Evolutionary conservation across 805 yeast genomes (phyloP).

Genomic region (Saccharomyces mikatae): DNA sequence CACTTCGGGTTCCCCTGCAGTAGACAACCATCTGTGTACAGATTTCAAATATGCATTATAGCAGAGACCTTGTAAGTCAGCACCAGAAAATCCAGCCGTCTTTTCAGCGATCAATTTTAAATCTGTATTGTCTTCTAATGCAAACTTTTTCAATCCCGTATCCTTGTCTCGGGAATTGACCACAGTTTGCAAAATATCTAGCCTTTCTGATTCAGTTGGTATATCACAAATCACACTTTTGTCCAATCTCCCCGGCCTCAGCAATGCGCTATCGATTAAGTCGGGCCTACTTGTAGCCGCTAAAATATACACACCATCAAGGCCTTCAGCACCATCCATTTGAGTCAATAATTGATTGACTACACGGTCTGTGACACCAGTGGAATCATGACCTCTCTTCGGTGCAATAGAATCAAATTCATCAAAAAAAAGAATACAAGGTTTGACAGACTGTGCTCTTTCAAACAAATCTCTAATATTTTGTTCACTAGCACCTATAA

Average conservation of each 20-base stretch:
- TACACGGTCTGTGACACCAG: slow-evolving; percentile 96
- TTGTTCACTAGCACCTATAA: slow-evolving; percentile 96
- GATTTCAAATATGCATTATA: slow-evolving; percentile 88
- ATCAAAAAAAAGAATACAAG: slow-evolving; percentile 87
- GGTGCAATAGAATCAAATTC: slow-evolving; percentile 97
- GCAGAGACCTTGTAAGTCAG: slow-evolving; percentile 86
- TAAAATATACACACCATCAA: slow-evolving; percentile 91
- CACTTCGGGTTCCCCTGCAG: slow-evolving; percentile 13
- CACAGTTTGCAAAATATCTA: slow-evolving; percentile 49
- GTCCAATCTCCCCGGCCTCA: slow-evolving; percentile 94
- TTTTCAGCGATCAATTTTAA: slow-evolving; percentile 45
- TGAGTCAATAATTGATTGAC: slow-evolving; percentile 95
- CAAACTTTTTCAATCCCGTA: slow-evolving; percentile 31
- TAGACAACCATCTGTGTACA: slow-evolving; percentile 56
- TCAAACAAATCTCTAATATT: slow-evolving; percentile 88
- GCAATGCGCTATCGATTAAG: slow-evolving; percentile 84
- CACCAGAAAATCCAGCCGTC: slow-evolving; percentile 83
- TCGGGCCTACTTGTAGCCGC: slow-evolving; percentile 98
- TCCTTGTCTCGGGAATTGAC: slow-evolving; percentile 16
- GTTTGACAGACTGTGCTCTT: slow-evolving; percentile 89
- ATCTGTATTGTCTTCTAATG: slow-evolving; percentile 41
- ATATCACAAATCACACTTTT: slow-evolving; percentile 85
- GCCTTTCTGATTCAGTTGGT: slow-evolving; percentile 63
- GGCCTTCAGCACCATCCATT: slow-evolving; percentile 98
- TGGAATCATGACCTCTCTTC: slow-evolving; percentile 93